Percentiles rank a stretch among this genome's conserved stretches.
phyloP scores from a whole-genome alignment of 2,329 filamentous ascomycete genomes.

The Verticillium isaacii region DNA sequence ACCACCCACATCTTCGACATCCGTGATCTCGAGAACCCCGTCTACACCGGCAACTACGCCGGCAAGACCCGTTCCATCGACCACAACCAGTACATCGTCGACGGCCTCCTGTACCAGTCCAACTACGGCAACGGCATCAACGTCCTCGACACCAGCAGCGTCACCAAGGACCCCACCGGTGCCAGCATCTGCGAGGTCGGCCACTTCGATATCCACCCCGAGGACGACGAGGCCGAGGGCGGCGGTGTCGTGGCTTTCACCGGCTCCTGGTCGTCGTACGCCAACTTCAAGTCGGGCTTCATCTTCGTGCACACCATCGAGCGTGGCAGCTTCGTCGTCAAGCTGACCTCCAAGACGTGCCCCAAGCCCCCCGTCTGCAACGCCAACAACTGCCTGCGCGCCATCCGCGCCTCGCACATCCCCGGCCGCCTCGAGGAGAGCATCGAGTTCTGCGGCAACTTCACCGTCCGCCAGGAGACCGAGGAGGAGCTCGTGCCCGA shows the following conservation, averaged over 20 bases:
- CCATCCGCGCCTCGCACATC: constrained; percentile 11
- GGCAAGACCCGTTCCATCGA: constrained; percentile 23
- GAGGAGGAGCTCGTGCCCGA: constrained; percentile 11
- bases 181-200: constrained; percentile 34
- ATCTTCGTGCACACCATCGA: constrained; percentile 17
- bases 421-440: constrained; percentile 14
- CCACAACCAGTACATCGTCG: constrained; percentile 37
- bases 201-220: constrained; percentile 41
- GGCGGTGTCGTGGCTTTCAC: constrained; percentile 14
- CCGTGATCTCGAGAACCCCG: constrained; percentile 31
- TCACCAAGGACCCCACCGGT: constrained; percentile 28
- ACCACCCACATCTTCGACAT: constrained; percentile 45
- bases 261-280: constrained; percentile 15
- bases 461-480: constrained; percentile 4
- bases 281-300: constrained; percentile 16
- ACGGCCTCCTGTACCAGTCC: constrained; percentile 36
- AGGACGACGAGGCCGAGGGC: constrained; percentile 15
- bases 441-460: constrained; percentile 14
- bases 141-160: constrained; percentile 24
- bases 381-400: constrained; percentile 17
- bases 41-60: constrained; percentile 34
- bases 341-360: constrained; percentile 15
- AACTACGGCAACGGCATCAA: constrained; percentile 39
- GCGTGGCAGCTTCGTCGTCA: constrained; percentile 16
- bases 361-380: constrained; percentile 10